phyloP scores from a whole-genome alignment of 2,329 filamentous ascomycete species.

The Chaetomiaceae sp. region DNA sequence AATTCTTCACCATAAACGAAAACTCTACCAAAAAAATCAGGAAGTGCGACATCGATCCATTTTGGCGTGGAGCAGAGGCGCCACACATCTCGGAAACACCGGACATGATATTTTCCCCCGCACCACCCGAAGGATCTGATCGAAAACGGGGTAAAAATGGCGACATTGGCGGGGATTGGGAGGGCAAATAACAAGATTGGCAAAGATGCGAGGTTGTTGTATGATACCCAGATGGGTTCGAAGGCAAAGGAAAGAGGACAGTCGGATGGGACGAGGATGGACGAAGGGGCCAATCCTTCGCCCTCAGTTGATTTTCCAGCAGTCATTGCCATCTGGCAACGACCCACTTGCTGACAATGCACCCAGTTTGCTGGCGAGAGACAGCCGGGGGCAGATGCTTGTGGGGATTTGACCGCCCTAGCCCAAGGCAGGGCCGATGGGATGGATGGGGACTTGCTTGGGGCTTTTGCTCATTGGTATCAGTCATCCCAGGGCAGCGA shows the following conservation, averaged over 20 bases:
- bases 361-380: background rate
- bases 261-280: slow-evolving; percentile 4
- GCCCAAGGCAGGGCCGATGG: background rate
- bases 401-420: background rate
- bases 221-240: slow-evolving; percentile 10
- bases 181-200: slow-evolving; percentile 21
- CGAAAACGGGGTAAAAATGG: slow-evolving; percentile 2
- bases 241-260: slow-evolving; percentile 3
- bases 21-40: slow-evolving; percentile 24
- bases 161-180: background rate
- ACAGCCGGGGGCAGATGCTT: background rate
- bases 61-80: slow-evolving; percentile 8
- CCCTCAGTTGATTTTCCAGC: background rate
- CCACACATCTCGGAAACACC: slow-evolving; percentile 11
- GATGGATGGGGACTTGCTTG: background rate
- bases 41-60: slow-evolving; percentile 14
- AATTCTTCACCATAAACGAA: slow-evolving; percentile 22
- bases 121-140: slow-evolving; percentile 7
- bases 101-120: background rate
- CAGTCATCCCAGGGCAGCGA: slow-evolving; percentile 11
- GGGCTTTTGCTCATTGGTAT: slow-evolving; percentile 1
- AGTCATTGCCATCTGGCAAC: background rate
- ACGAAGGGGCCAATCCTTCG: background rate
- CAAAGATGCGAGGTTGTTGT: slow-evolving; percentile 13
- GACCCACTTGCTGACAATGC: background rate